Evolutionary conservation across 1,284 basidiomycete species (phyloP).

Genomic region (Grifola frondosa): DNA sequence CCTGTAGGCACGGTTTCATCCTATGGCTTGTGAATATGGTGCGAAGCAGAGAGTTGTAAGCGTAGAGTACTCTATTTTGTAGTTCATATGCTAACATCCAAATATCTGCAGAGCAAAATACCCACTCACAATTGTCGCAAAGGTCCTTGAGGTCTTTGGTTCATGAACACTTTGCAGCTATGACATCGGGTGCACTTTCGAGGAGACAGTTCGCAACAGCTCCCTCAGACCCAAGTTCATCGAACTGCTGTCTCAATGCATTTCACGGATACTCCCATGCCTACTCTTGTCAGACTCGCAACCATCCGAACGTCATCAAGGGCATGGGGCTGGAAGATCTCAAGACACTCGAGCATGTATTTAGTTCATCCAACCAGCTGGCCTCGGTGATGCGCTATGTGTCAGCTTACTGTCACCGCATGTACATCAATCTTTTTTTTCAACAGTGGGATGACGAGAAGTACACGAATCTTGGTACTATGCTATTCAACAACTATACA

Average conservation of each 20-base stretch:
- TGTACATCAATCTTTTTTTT: constrained; percentile 27
- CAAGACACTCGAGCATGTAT: constrained; percentile 32
- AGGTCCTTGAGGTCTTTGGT: constrained; percentile 23
- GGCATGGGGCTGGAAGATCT: constrained; percentile 33
- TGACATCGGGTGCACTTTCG: constrained; percentile 37
- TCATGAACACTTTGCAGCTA: constrained; percentile 14
- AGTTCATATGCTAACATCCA: constrained; percentile 13
- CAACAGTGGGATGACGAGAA: constrained; percentile 32
- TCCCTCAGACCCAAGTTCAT: constrained; percentile 25
- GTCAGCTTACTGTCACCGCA: constrained; percentile 26
- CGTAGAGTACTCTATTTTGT: background rate
- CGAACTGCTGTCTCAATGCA: constrained; percentile 22
- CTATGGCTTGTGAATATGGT: constrained; percentile 30
- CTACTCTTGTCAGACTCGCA: constrained; percentile 27
- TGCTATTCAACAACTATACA: constrained; percentile 28
- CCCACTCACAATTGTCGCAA: constrained; percentile 28
- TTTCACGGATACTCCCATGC: constrained; percentile 37
- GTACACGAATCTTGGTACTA: constrained; percentile 22
- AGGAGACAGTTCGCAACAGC: constrained; percentile 26
- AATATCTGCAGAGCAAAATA: constrained; percentile 35
- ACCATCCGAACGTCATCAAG: constrained; percentile 26
- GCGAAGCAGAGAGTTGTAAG: constrained; percentile 34
- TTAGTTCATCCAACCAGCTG: constrained; percentile 30
- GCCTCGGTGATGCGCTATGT: constrained; percentile 29
- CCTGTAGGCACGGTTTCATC: constrained; percentile 31